These are phyloP conservation scores for Diplodia sapinea DNA, from an alignment of 2,329 filamentous ascomycete genomes.

Conservation along the genomic window DNA sequence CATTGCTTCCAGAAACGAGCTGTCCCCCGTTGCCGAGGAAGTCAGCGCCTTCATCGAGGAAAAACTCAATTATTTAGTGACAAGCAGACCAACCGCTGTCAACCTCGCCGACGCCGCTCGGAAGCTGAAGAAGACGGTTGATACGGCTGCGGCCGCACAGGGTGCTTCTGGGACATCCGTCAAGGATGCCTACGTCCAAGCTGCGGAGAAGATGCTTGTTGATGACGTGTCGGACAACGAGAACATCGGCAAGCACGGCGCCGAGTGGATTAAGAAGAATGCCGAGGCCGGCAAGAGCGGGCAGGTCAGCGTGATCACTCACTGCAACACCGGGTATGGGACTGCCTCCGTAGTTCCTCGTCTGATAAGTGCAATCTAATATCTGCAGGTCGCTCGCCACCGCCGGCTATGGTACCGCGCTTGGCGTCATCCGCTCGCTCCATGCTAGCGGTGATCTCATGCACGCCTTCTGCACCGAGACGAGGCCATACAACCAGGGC, in stretches of 20 bases:
- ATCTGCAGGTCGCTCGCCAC: constrained; percentile 79
- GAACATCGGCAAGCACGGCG: constrained; percentile 81
- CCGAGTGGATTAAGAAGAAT: constrained; percentile 77
- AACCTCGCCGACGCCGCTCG: constrained; percentile 89
- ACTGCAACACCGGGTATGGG: constrained; percentile 89
- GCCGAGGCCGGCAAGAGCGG: constrained; percentile 56
- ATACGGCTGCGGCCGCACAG: constrained; percentile 53
- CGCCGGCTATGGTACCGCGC: constrained; percentile 93
- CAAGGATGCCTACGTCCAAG: constrained; percentile 72
- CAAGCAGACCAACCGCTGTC: constrained; percentile 90
- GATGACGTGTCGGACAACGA: constrained; percentile 89
- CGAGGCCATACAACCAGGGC: constrained; percentile 96
- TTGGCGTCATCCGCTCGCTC: constrained; percentile 90
- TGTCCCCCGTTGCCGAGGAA: constrained; percentile 62
- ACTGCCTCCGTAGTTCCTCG: constrained; percentile 36
- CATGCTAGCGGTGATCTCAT: constrained; percentile 68
- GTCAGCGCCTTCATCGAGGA: constrained; percentile 71
- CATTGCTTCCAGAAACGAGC: constrained; percentile 46
- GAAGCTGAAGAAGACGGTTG: constrained; percentile 72
- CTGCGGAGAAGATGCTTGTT: constrained; percentile 84
- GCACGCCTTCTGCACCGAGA: constrained; percentile 96
- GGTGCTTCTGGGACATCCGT: constrained; percentile 61
- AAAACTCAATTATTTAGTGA: constrained; percentile 84
- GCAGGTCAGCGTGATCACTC: constrained; percentile 83
- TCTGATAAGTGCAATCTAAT: constrained; percentile 20